Evolutionary conservation across 1,284 basidiomycete genomes (phyloP).

Genomic region (Pascua sp.): DNA sequence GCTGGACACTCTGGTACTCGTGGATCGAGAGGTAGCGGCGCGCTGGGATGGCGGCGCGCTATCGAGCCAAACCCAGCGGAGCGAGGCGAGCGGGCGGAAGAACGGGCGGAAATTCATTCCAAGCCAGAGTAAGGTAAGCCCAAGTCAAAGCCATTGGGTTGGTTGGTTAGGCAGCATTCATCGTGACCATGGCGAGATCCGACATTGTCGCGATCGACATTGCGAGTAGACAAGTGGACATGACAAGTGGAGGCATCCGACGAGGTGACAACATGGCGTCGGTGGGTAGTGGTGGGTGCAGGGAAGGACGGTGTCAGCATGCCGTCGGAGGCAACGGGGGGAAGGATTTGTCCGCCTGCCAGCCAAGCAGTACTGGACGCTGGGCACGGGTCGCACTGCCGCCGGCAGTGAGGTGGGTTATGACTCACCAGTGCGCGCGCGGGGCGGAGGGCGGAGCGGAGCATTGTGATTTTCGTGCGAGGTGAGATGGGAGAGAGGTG

Average conservation of each 20-base stretch:
- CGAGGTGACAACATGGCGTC: neutral
- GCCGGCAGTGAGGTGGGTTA: neutral
- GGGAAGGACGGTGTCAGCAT: no score
- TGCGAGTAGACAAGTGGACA: no score
- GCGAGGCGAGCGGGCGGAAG: neutral
- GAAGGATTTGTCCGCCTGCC: slow-evolving; percentile 4
- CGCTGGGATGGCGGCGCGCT: slow-evolving; percentile 16
- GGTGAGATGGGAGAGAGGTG: neutral
- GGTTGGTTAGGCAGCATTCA: neutral
- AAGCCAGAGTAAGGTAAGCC: no score
- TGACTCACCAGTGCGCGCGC: slow-evolving; percentile 6
- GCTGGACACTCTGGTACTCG: slow-evolving; percentile 94
- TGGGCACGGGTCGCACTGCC: neutral
- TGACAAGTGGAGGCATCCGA: no score
- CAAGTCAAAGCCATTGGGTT: no score
- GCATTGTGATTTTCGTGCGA: slow-evolving; percentile 8
- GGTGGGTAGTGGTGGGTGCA: neutral
- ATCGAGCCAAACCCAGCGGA: neutral
- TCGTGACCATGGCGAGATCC: neutral
- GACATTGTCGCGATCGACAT: neutral
- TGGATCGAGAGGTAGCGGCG: slow-evolving; percentile 89
- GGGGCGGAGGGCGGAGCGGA: slow-evolving; percentile 16
- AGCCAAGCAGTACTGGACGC: neutral
- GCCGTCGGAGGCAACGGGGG: neutral
- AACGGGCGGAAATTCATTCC: no score